Evolutionary conservation across 257 asterid genomes (phyloP).

Genomic region (Penstemon davidsonii): DNA sequence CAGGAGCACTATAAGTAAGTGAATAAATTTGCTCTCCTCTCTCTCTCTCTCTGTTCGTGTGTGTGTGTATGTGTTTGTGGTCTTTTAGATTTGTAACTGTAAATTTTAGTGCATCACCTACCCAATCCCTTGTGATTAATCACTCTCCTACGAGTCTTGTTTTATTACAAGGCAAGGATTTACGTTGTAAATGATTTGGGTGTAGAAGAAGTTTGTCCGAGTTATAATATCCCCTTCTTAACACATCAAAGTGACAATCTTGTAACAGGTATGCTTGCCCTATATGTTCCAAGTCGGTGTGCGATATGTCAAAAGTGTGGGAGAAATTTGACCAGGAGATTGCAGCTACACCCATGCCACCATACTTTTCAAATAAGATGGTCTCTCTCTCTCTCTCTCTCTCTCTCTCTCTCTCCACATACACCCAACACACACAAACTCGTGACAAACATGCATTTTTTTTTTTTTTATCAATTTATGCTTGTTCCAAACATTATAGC

Average conservation of each 20-base stretch:
- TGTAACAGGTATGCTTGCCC: conserved; percentile 73
- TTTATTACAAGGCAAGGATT: no score
- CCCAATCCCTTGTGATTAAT: no score
- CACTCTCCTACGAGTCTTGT: no score
- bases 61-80: not conserved
- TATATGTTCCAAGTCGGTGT: conserved; percentile 77
- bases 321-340: conserved; percentile 79
- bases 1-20: conserved; percentile 76
- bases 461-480: no score
- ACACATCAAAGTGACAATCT: not conserved
- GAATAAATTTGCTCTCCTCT: not conserved
- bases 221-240: no score
- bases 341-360: conserved; percentile 88
- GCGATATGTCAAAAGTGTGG: conserved; percentile 91
- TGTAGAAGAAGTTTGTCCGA: no score
- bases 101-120: no score
- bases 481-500: not conserved
- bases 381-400: conserved; percentile 31
- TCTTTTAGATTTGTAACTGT: not conserved
- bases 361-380: conserved; percentile 50
- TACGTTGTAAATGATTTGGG: no score
- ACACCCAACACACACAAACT: not conserved
- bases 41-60: not conserved
- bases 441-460: no score
- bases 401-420: not conserved